Base-by-base conservation (phyloP, 2,329 filamentous ascomycete genomes). In the Teratosphaeria zuluensis region DNA sequence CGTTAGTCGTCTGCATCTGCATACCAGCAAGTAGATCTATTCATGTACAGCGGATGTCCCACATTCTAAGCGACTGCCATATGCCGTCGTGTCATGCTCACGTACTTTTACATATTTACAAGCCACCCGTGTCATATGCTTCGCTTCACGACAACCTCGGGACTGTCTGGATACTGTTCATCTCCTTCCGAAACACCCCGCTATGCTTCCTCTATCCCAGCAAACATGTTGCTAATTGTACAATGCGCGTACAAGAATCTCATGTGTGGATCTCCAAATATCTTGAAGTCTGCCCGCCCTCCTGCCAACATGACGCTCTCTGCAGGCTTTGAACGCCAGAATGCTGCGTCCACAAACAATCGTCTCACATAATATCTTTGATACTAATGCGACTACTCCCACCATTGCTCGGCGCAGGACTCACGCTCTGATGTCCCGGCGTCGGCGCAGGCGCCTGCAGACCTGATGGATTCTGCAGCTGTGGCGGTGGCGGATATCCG, bases 1-100 rank as follows among this genome's bases (percentile, higher is more conserved):
- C 80, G 84, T 73, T 86, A 67, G 63, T 8, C 4, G 42, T n/a
- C 9, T 5, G 42, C 11, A 19, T 48, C n/a, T 19, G 16, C n/a
- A 48, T 9, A 19, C 19, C n/a, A 19, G 4, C 42, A 48, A n/a
- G 19, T 21, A 28, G 4, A 28, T 28, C 24, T 2, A 21, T 21
- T n/a, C 4, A 6, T 11, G 42, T 48, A 9, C 42, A 48, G 42
- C 42, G 42, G 5, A 8, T 48, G 9, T 46, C 14, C 42, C 3
- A 46, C 2, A 19, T 8, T 7, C 42, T n/a, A 21, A 2, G 7
- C 19, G n/a, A 19, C 42, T 8, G n/a, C 19, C 42, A 21, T 19
- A 6, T 21, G n/a, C n/a, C n/a, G 42, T 48, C 42, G 9, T 21
- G 42, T 48, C 42, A 48, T 48, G n/a, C n/a, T 48, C 42, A 19